Base-by-base conservation (phyloP, 1,139 yeast species). In the Hanseniaspora sp. region DNA sequence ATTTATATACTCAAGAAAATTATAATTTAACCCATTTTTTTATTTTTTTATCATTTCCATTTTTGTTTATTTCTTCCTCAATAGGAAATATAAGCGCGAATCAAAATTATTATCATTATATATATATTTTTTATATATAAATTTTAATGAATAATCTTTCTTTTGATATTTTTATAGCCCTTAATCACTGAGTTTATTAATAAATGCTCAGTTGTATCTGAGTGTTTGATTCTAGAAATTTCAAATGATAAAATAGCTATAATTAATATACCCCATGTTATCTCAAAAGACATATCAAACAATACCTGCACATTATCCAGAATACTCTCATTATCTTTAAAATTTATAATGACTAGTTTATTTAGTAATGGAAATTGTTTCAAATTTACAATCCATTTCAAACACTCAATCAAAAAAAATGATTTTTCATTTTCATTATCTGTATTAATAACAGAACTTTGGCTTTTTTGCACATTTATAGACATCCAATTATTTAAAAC, bases 401-500 rank as follows among this genome's bases (percentile, higher is more conserved):
- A 11, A 7, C 28, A 2, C 15, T 37, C 35, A 12, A 29, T 12
- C 11, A 42, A 11, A 8, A 35, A 8, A 15, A 15, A 33, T 12
- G 9, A 5, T 7, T 18, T n/a, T 6, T 18, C 48, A 33, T 30
- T 29, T 15, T 11, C 28, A 5, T 18, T 23, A 2, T 44, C 38
- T 5, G 48, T 51, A 6, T 51, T 39, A 3, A 51, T 51, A 1
- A 51, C 39, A 11, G 35, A 11, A 34, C 53, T 51, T 31, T 44
- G 53, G 17, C 38, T n/a, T 30, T 43, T 17, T 5, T 18, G 31
- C 9, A 43, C n/a, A 38, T 51, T 51, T 6, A 51, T 34, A 1
- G 47, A 12, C 38, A 51, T 37, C 53, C 53, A 51, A 28, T 51
- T 51, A 13, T 38, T 43, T 1, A 51, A 44, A 1, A 51, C 35